Conservation (phyloP, 495 filamentous ascomycete species). For the Penicillium atrosanguineum region DNA sequence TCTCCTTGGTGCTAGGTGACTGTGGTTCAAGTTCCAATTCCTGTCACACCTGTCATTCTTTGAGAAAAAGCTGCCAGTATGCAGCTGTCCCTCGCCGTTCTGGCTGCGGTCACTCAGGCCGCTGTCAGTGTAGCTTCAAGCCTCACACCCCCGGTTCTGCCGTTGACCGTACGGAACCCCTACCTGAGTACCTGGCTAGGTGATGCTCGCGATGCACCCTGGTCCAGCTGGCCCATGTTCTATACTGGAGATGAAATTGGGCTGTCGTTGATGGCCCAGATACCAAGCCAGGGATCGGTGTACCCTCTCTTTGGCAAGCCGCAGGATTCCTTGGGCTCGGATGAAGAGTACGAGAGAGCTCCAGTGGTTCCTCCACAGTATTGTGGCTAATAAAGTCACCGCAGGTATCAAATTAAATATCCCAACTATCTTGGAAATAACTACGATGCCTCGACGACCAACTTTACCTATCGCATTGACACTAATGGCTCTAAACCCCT, state of each 20-base stretch:
- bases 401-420: slow-evolving; percentile 62
- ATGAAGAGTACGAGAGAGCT: slow-evolving; percentile 39
- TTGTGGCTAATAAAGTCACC: not conserved
- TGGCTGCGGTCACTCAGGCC: slow-evolving; percentile 36
- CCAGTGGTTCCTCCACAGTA: not conserved
- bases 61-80: slow-evolving; percentile 21
- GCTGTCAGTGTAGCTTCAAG: slow-evolving; percentile 40
- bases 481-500: slow-evolving; percentile 36
- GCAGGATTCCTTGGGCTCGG: slow-evolving; percentile 67
- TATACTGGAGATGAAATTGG: slow-evolving; percentile 86
- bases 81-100: slow-evolving; percentile 34
- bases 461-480: slow-evolving; percentile 75
- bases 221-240: slow-evolving; percentile 93
- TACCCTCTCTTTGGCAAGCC: slow-evolving; percentile 86
- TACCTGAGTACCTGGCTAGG: slow-evolving; percentile 88
- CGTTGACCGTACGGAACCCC: slow-evolving; percentile 85
- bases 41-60: not conserved
- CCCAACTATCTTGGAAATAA: slow-evolving; percentile 74
- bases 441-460: slow-evolving; percentile 92
- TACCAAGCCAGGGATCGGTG: slow-evolving; percentile 67
- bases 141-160: slow-evolving; percentile 76
- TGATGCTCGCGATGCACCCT: slow-evolving; percentile 77
- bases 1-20: slow-evolving; percentile 3
- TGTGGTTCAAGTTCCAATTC: not conserved
- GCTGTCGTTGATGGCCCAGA: slow-evolving; percentile 73